Percentiles rank a stretch among this genome's conserved stretches.
These are phyloP conservation scores for Monilinia fructicola DNA, from an alignment of 2,329 filamentous ascomycete species.

Conservation along the genomic window DNA sequence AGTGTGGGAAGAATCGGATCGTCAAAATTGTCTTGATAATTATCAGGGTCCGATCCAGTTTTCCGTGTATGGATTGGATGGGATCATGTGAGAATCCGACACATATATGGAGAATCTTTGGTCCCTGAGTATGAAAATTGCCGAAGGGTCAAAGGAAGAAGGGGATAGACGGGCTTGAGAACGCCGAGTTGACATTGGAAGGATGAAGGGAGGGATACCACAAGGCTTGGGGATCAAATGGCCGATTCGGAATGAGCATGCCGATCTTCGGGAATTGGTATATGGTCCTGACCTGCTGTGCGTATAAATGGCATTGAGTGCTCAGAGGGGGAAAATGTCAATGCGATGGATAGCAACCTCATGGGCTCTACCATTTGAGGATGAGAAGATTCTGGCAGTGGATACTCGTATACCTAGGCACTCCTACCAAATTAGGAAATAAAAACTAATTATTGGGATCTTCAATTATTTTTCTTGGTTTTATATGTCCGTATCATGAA, in stretches of 20 bases:
- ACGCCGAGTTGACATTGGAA: neutral
- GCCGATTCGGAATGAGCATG: neutral
- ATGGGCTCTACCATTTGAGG: neutral
- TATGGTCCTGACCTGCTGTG: neutral
- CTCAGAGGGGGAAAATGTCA: neutral
- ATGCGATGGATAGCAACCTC: neutral
- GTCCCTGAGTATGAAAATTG: neutral
- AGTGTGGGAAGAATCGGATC: neutral
- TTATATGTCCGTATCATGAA: neutral
- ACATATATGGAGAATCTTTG: neutral
- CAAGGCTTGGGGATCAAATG: neutral
- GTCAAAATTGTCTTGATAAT: neutral
- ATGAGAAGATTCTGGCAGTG: neutral
- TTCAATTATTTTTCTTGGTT: neutral
- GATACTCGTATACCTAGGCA: constrained; percentile 1
- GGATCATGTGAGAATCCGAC: neutral
- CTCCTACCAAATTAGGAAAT: constrained; percentile 7
- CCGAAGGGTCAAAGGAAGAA: neutral
- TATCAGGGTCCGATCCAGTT: neutral
- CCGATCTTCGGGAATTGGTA: neutral
- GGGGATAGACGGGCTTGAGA: neutral
- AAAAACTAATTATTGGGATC: neutral
- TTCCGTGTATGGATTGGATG: neutral
- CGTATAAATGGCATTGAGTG: neutral
- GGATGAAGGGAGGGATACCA: neutral